Evolutionary conservation across 1,139 yeast species (phyloP), one percentile per base, ranked within the genome.

Genomic region (Blastobotrys proliferans): DNA sequence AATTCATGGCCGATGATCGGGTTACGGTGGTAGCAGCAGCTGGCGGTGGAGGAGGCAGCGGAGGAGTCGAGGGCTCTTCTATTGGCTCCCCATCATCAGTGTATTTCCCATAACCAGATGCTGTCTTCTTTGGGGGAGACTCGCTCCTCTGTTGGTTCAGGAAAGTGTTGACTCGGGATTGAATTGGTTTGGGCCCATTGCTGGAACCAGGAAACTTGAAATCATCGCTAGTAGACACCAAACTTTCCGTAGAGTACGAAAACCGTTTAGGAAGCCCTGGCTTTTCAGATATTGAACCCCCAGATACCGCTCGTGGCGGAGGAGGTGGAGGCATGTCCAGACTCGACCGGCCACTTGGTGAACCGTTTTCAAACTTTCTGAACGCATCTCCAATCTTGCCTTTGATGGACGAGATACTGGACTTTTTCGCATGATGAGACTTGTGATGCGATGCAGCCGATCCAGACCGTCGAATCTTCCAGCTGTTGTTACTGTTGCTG

Each of bases 101-200:
- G 57, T 73, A 83, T 53, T 76, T 76, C 2, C 94, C 94, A 57
- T 85, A 85, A 0, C 94, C 94, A 13, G 67, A 64, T 0, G 94
- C 94, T 0, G 88, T 79, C 53, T 75, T 78, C 17, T 69, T 59
- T 0, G 74, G 66, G 4, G 76, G 72, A 1, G 75, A 72, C 27
- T 72, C 72, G 17, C 64, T 57, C 16, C 24, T 5, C 13, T 33
- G 26, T 41, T 69, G 69, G 49, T 65, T 72, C 50, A 84, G 66
- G 31, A 83, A 68, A 51, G 73, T 72, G 45, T 81, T 82, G 57
- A 83, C 82, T 49, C 94, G 69, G 54, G 77, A 72, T 60, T 83
- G 94, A 43, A 85, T 60, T 2, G 39, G 29, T 13, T 35, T 35
- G n/a, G 8, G 8, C 14, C 31, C 31, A 11, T 16, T 20, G 11